These are phyloP conservation scores for Malbranchea zuffiana DNA, from an alignment of 2,329 filamentous ascomycete species.

Conservation along the genomic window DNA sequence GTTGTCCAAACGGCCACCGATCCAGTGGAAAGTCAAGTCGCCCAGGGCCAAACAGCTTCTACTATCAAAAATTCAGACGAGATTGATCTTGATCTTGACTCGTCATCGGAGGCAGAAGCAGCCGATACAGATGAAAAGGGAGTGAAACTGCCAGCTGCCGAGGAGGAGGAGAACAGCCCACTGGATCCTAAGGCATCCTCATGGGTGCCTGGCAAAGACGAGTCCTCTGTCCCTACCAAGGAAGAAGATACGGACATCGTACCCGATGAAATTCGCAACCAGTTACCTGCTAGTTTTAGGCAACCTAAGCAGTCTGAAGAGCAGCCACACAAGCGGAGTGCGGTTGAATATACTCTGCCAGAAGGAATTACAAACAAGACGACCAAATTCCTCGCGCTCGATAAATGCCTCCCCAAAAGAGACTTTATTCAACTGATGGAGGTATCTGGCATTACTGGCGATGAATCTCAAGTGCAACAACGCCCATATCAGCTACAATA, in stretches of 20 bases:
- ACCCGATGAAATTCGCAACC: constrained; percentile 55
- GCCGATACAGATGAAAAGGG: not conserved
- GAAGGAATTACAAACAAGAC: constrained; percentile 62
- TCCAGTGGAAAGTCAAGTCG: constrained; percentile 18
- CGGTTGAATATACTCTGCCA: constrained; percentile 54
- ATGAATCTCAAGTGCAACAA: constrained; percentile 13
- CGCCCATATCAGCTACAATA: constrained; percentile 58
- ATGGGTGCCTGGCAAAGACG: not conserved
- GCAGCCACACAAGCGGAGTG: constrained; percentile 26
- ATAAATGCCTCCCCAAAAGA: constrained; percentile 64
- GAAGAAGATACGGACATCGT: constrained; percentile 31
- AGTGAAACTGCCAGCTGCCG: not conserved
- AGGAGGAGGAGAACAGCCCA: not conserved
- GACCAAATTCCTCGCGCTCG: constrained; percentile 77
- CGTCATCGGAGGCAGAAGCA: constrained; percentile 7
- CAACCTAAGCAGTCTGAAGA: constrained; percentile 31
- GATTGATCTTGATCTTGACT: constrained; percentile 28
- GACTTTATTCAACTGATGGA: constrained; percentile 71
- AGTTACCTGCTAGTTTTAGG: constrained; percentile 66
- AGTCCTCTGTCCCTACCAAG: constrained; percentile 6
- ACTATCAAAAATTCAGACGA: constrained; percentile 30
- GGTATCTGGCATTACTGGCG: constrained; percentile 41
- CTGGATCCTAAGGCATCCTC: not conserved
- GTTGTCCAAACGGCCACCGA: constrained; percentile 18
- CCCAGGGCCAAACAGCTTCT: constrained; percentile 44